Evolutionary conservation across 768 basidiomycete species (phyloP).

Genomic region (Cantharellus anzutake): DNA sequence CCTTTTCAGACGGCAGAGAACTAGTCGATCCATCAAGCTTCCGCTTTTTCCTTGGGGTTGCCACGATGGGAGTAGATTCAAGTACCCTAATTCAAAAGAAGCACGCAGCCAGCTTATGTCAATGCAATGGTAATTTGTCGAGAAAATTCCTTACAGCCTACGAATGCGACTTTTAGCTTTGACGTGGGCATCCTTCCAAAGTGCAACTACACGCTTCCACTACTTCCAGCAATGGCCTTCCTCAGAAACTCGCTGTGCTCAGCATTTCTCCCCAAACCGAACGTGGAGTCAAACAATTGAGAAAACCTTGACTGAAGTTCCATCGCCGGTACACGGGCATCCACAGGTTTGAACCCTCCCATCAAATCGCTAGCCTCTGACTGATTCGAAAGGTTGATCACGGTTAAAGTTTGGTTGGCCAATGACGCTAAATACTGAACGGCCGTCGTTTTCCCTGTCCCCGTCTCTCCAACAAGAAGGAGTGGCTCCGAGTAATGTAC

Average conservation of each 20-base stretch:
- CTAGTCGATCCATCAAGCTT: conserved; percentile 12
- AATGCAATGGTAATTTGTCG: too few species aligned
- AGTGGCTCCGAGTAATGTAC: conserved; percentile 63
- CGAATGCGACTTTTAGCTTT: conserved; percentile 4
- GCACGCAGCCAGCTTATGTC: not conserved
- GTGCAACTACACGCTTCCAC: conserved; percentile 65
- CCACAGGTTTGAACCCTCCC: conserved; percentile 92
- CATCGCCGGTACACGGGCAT: conserved; percentile 60
- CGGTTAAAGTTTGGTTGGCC: conserved; percentile 58
- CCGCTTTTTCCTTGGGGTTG: not conserved
- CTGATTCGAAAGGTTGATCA: conserved; percentile 89
- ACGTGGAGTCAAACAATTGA: conserved; percentile 66
- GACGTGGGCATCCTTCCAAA: conserved; percentile 50
- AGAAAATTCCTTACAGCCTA: too few species aligned
- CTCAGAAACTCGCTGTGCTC: conserved; percentile 66
- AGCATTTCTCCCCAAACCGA: conserved; percentile 78
- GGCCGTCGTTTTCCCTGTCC: conserved; percentile 94
- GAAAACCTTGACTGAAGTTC: conserved; percentile 54
- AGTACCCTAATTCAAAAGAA: not conserved
- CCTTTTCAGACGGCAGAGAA: conserved; percentile 24
- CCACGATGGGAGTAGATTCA: not conserved
- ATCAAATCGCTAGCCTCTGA: conserved; percentile 88
- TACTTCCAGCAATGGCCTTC: conserved; percentile 62
- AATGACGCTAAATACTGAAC: conserved; percentile 71
- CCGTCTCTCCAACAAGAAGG: conserved; percentile 90